Evolutionary conservation across 805 yeast species (phyloP), one percentile per base, ranked within the genome.

Genomic region (Candida nemodendra): DNA sequence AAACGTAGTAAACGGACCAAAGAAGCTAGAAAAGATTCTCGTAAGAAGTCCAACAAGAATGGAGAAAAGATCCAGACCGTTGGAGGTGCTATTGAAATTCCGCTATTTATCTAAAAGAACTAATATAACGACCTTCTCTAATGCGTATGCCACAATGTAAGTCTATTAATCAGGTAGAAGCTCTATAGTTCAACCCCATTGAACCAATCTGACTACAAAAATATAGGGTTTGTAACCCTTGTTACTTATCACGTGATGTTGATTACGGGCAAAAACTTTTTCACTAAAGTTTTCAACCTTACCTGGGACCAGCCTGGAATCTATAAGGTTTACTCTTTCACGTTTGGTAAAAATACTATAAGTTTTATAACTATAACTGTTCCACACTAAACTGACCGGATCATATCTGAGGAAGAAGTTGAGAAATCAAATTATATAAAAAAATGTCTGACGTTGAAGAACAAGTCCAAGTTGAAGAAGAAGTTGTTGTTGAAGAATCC

Each of bases 391-490:
- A 62, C 68, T 63, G 68, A 63, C 68, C 68, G 50, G 68, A 57
- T 33, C 35, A 26, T 34, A 47, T 53, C 66, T 63, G 66, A 59
- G 69, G 69, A 64, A 62, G 69, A 64, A 64, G 69, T 61, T 59
- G 49, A 31, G 26, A 38, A 37, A 34, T 23, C 14, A 33, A 36
- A 13, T 9, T 42, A 36, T 36, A 26, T 30, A 18, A 17, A 39
- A 61, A 41, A 47, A 64, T 84, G 96, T 89, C 96, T 79, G 96
- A 89, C 85, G 81, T 81, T 75, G 97, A 90, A 83, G 84, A 80
- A 71, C 81, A 75, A 71, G 78, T 76, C 66, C 83, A 82, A 68
- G 85, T 82, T 69, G 91, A 82, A 74, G 82, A 71, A 57, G 81
- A 76, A 65, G 79, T 72, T 59, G 91, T 78, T 69, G 84, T 81